phyloP scores from a whole-genome alignment of 768 basidiomycete genomes.

The Saitozyma podzolica region DNA sequence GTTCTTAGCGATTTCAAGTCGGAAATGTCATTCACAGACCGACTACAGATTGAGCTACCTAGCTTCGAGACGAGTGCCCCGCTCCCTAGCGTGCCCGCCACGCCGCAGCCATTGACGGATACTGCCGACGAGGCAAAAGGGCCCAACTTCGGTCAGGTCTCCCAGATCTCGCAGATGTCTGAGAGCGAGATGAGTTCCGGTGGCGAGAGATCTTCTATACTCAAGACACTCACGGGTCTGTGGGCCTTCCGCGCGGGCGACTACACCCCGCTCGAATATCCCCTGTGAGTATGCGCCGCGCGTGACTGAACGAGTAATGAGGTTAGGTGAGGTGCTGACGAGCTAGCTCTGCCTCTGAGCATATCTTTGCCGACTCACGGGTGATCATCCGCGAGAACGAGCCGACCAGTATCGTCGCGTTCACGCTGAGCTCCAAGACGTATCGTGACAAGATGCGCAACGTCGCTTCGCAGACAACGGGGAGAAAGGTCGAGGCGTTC shows the following conservation, averaged over 20 bases:
- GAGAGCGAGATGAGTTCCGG: constrained; percentile 56
- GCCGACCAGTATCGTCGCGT: constrained; percentile 94
- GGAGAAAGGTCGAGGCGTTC: constrained; percentile 74
- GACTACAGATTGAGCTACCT: constrained; percentile 51
- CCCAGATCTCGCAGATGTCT: constrained; percentile 45
- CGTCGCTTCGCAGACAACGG: constrained; percentile 30
- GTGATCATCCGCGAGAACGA: constrained; percentile 96
- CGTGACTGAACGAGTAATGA: no score
- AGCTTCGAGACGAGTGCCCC: constrained; percentile 52
- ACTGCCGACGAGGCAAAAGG: constrained; percentile 31
- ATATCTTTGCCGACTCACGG: constrained; percentile 89
- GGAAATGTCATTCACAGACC: constrained; percentile 48
- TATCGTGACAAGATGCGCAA: constrained; percentile 51
- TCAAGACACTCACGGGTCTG: constrained; percentile 79
- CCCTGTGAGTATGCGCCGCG: constrained; percentile 55
- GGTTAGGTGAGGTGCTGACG: no score
- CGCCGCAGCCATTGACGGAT: constrained; percentile 41
- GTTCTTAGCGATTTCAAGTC: constrained; percentile 39
- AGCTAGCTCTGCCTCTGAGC: constrained; percentile 58
- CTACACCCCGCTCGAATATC: constrained; percentile 59
- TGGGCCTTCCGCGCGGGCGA: constrained; percentile 65
- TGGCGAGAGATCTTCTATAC: constrained; percentile 69
- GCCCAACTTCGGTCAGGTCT: constrained; percentile 11
- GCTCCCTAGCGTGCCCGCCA: constrained; percentile 49
- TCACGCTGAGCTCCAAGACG: constrained; percentile 64